These are phyloP conservation scores for Sclerotinia subarctica DNA, from an alignment of 2,329 filamentous ascomycete species.

Conservation along the genomic window DNA sequence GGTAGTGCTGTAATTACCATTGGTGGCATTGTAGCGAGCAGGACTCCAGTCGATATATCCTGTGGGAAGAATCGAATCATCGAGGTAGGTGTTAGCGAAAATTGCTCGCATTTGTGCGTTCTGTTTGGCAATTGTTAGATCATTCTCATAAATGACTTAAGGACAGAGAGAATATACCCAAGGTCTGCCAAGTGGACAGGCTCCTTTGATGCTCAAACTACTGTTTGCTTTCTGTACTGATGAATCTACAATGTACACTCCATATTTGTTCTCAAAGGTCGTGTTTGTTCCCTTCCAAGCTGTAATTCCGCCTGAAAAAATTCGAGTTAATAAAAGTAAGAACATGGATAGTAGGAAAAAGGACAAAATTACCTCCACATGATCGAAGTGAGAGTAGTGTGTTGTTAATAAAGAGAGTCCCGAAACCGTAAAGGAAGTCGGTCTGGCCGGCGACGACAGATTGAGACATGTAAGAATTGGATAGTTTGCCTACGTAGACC, in stretches of 20 bases:
- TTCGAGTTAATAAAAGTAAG: too few species aligned
- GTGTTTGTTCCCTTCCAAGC: conserved; percentile 69
- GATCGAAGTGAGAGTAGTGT: conserved; percentile 53
- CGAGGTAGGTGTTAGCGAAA: conserved; percentile 49
- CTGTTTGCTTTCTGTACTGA: conserved; percentile 55
- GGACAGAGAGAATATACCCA: conserved; percentile 39
- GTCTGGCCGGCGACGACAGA: conserved; percentile 61
- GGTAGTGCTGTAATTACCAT: conserved; percentile 41
- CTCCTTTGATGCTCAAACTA: conserved; percentile 38
- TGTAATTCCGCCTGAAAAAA: conserved; percentile 54
- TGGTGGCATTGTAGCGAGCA: conserved; percentile 28
- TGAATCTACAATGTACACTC: conserved; percentile 60
- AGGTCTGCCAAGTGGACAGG: conserved; percentile 52
- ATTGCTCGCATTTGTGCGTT: conserved; percentile 52
- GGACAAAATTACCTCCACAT: conserved; percentile 45
- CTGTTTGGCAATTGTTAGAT: conserved; percentile 7
- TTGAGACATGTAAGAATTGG: conserved; percentile 62
- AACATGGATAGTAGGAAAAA: too few species aligned
- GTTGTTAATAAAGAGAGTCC: conserved; percentile 58
- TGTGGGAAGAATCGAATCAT: conserved; percentile 46
- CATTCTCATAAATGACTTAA: neutral
- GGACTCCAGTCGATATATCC: conserved; percentile 51
- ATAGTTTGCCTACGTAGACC: conserved; percentile 64
- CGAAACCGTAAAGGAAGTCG: conserved; percentile 62
- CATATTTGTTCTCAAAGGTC: conserved; percentile 63